Evolutionary conservation across 1,139 yeast species (phyloP).

Genomic region (Dujonia santamariae): DNA sequence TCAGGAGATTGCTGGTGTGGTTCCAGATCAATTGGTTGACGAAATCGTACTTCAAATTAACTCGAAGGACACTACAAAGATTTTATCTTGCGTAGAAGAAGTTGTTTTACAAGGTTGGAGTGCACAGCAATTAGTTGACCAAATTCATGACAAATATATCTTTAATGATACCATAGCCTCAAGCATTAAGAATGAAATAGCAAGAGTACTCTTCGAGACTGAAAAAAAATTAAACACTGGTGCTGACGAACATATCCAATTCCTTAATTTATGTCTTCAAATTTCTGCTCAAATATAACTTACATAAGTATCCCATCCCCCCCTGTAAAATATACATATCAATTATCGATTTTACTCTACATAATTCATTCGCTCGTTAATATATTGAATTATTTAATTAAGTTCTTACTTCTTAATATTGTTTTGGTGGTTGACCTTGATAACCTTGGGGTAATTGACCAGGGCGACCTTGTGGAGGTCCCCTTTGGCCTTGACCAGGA

Average conservation of each 20-base stretch:
- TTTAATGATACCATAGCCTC: conserved; percentile 54
- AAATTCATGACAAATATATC: conserved; percentile 73
- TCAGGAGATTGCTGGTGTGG: conserved; percentile 82
- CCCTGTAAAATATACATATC: no score
- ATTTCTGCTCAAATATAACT: conserved; percentile 43
- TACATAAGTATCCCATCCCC: no score
- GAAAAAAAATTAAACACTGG: conserved; percentile 81
- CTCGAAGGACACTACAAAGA: conserved; percentile 29
- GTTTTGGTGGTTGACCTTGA: conserved; percentile 6
- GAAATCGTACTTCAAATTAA: conserved; percentile 40
- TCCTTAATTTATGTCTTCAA: conserved; percentile 66
- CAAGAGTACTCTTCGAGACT: conserved; percentile 65
- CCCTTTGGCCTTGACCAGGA: conserved; percentile 1
- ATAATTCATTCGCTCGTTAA: no score
- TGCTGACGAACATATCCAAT: conserved; percentile 84
- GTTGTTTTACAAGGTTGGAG: conserved; percentile 81
- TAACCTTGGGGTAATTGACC: conserved; percentile 5
- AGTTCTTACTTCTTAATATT: no score
- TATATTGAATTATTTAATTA: no score
- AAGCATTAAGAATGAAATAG: conserved; percentile 58
- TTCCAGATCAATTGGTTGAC: conserved; percentile 55
- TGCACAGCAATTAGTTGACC: conserved; percentile 74
- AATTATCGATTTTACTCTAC: no score
- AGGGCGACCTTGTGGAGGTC: conserved; percentile 19
- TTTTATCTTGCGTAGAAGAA: conserved; percentile 50